Percentiles rank a stretch among this genome's conserved stretches.
These are phyloP conservation scores for Umbelopsis isabellina DNA, from an alignment of 192 early-diverging fungal species.

Conservation along the genomic window DNA sequence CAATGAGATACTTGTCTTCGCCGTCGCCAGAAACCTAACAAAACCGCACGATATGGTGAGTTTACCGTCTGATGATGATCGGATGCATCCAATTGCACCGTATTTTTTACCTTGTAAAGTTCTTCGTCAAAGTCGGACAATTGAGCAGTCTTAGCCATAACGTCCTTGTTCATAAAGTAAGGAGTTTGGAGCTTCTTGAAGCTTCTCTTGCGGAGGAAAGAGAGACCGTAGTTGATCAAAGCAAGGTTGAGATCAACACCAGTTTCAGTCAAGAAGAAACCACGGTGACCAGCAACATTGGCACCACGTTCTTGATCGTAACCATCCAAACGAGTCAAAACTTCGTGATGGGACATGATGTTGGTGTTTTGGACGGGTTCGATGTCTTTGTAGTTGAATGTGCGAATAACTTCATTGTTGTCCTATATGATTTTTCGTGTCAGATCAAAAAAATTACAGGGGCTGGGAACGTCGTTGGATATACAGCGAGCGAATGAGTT, in stretches of 20 bases:
- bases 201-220: slow-evolving; percentile 79
- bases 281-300: slow-evolving; percentile 97
- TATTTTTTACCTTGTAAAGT: slow-evolving; percentile 79
- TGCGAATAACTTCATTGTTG: slow-evolving; percentile 70
- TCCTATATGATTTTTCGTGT: slow-evolving; percentile 42
- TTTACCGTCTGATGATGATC: background rate
- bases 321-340: slow-evolving; percentile 86
- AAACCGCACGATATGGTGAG: background rate
- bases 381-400: slow-evolving; percentile 60
- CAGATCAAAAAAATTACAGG: background rate
- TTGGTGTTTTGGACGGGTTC: slow-evolving; percentile 62
- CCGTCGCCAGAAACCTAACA: slow-evolving; percentile 66
- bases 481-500: background rate
- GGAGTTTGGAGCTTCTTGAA: slow-evolving; percentile 97
- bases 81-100: background rate
- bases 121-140: slow-evolving; percentile 98
- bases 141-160: slow-evolving; percentile 99
- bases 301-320: slow-evolving; percentile 89
- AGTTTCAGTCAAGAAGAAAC: slow-evolving; percentile 94
- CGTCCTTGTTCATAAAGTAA: slow-evolving; percentile 96
- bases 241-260: slow-evolving; percentile 98
- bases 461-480: too few relatives aligned
- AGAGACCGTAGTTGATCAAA: slow-evolving; percentile 93
- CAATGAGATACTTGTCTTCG: slow-evolving; percentile 97
- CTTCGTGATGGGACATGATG: slow-evolving; percentile 89